A percentile compares a stretch with the other conserved stretches of the same genome.
Evolutionary conservation across 768 basidiomycete genomes (phyloP).

Genomic region (Phaeolepiota aurea): DNA sequence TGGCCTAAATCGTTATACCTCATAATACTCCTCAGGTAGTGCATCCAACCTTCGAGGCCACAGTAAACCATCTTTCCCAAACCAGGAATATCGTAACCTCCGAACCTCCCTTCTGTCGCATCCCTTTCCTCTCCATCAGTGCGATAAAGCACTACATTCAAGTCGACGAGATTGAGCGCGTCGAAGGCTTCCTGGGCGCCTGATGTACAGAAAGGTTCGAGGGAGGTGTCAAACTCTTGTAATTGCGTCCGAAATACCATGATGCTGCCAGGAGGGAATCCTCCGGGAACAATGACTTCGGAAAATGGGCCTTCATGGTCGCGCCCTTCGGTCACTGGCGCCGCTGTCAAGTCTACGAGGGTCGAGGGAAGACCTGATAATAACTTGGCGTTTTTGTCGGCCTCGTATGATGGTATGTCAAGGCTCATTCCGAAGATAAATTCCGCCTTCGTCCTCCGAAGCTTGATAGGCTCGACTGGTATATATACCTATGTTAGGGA

Average conservation of each 20-base stretch:
- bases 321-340: constrained; percentile 51
- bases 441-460: constrained; percentile 69
- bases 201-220: constrained; percentile 68
- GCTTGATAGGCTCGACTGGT: constrained; percentile 75
- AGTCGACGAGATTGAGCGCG: constrained; percentile 73
- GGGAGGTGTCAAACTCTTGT: constrained; percentile 56
- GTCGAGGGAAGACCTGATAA: constrained; percentile 69
- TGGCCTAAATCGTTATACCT: constrained; percentile 90
- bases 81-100: constrained; percentile 75
- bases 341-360: constrained; percentile 53
- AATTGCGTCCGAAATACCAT: constrained; percentile 88
- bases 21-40: constrained; percentile 76
- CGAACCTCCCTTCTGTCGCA: constrained; percentile 72
- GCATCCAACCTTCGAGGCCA: constrained; percentile 97
- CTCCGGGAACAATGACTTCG: constrained; percentile 77
- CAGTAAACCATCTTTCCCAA: constrained; percentile 79
- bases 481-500: too few species aligned
- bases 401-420: constrained; percentile 56
- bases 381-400: constrained; percentile 35
- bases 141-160: constrained; percentile 83
- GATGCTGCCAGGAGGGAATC: constrained; percentile 93
- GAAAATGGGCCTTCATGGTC: constrained; percentile 64
- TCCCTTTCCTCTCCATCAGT: constrained; percentile 90
- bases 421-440: constrained; percentile 79
- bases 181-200: constrained; percentile 68